Evolutionary conservation across 306 rosid genomes (phyloP), one percentile per base, ranked within the genome.

Genomic region (Begonia peltatifolia): DNA sequence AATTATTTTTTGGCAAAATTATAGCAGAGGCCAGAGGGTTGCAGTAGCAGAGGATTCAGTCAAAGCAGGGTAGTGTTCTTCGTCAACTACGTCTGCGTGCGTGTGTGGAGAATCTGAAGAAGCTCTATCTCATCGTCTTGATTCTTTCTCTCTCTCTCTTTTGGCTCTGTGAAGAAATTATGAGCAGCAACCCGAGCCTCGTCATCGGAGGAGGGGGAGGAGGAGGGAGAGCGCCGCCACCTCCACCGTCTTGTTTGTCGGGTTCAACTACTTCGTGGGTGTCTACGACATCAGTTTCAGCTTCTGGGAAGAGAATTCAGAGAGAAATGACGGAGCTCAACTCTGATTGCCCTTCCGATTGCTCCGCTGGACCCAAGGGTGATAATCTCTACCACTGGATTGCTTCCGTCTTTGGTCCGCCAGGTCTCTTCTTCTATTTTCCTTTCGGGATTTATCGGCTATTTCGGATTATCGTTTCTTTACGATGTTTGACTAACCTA

Each of bases 331-430:
- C 53, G 23, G 95, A 84, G 64, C 84, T 89, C 46, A 74, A 79
- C 78, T 56, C 47, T 47, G 87, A 84, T 48, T 87, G 94, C 46
- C 93, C 97, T 69, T 77, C 84, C 8, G 65, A 76, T 41, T 89
- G 83, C 73, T 82, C 87, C 22, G 97, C 95, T 22, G 95, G 97
- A 5, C 95, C 97, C 16, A 89, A 84, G 70, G 97, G 97, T 12
- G 97, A 89, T 69, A 89, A 89, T 59, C 87, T 89, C 60, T 89
- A 84, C 60, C 84, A 89, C 55, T 89, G 97, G 95, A 70, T 89
- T 44, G 97, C 95, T n/a, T 79, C 95, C 47, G 60, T 89, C 42
- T 70, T 82, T 11, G 97, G 97, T 2, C 74, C 94, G 58, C 58
- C 84, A 52, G 93, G 96, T 83, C 9, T 48, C 11, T 11, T 13